Evolutionary conservation across 2,329 filamentous ascomycete genomes (phyloP).

Genomic region (Boeremia lycopersici): DNA sequence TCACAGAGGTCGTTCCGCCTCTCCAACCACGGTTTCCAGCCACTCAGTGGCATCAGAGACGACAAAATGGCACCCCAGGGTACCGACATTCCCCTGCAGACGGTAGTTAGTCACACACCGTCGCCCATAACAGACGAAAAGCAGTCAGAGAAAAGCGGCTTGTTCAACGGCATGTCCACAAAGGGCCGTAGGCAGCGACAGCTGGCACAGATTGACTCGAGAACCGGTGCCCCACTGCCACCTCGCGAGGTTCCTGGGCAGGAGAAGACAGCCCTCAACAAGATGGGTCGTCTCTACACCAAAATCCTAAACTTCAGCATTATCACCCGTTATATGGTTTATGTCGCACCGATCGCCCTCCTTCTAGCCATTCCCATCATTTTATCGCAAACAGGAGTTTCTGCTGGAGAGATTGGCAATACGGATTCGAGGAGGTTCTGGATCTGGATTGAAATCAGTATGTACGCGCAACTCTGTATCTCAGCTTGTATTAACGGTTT

Average conservation of each 20-base stretch:
- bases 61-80: slow-evolving; percentile 55
- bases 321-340: slow-evolving; percentile 67
- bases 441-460: slow-evolving; percentile 66
- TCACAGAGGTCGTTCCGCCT: slow-evolving; percentile 44
- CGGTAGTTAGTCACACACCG: slow-evolving; percentile 57
- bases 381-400: slow-evolving; percentile 58
- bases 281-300: slow-evolving; percentile 65
- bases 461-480: slow-evolving; percentile 10
- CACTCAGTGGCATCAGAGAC: slow-evolving; percentile 31
- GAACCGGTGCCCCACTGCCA: slow-evolving; percentile 31
- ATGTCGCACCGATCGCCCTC: slow-evolving; percentile 63
- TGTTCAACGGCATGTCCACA: slow-evolving; percentile 51
- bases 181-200: slow-evolving; percentile 41
- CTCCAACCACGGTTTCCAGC: slow-evolving; percentile 46
- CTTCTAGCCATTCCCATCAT: slow-evolving; percentile 69
- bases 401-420: slow-evolving; percentile 55
- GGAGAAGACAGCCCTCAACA: slow-evolving; percentile 60
- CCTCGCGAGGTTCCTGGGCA: slow-evolving; percentile 50
- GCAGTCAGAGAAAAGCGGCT: slow-evolving; percentile 47
- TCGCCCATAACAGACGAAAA: slow-evolving; percentile 38
- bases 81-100: slow-evolving; percentile 67
- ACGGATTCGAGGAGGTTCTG: slow-evolving; percentile 67
- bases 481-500: slow-evolving; percentile 4
- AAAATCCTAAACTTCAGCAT: slow-evolving; percentile 67
- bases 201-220: slow-evolving; percentile 39